A percentile compares a stretch with the other conserved stretches of the same genome.
These are phyloP conservation scores for Neurospora tetrasperma DNA, from an alignment of 495 filamentous ascomycete genomes.

Conservation along the genomic window DNA sequence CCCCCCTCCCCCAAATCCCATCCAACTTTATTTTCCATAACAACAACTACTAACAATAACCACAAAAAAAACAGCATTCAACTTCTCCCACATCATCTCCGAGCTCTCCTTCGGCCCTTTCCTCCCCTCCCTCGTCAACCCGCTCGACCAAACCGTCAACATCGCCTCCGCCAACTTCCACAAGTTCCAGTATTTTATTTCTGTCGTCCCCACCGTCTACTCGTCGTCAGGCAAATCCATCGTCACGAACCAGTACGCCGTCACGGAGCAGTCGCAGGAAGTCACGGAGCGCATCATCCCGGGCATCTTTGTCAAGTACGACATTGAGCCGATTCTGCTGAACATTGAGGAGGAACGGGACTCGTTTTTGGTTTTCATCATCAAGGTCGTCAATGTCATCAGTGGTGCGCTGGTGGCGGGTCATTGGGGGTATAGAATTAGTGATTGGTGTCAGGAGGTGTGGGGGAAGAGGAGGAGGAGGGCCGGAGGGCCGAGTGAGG, in stretches of 20 bases:
- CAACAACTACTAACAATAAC: not conserved
- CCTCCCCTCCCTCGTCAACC: conserved; percentile 88
- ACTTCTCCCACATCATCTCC: conserved; percentile 95
- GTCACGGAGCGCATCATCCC: conserved; percentile 65
- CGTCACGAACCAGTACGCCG: conserved; percentile 96
- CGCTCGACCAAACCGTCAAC: conserved; percentile 83
- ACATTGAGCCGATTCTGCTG: conserved; percentile 92
- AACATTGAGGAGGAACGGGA: conserved; percentile 74
- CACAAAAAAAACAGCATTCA: conserved; percentile 59
- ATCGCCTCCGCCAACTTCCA: conserved; percentile 65
- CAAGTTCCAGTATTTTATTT: conserved; percentile 98
- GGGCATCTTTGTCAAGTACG: conserved; percentile 97
- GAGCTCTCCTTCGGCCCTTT: conserved; percentile 95
- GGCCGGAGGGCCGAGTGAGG: conserved; percentile 40
- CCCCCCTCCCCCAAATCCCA: too few species aligned
- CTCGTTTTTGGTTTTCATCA: conserved; percentile 58
- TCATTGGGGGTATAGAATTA: conserved; percentile 49
- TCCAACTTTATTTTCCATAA: too few species aligned
- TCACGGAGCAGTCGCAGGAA: conserved; percentile 66
- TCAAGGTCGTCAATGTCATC: conserved; percentile 59
- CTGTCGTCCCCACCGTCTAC: conserved; percentile 93
- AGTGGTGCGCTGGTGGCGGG: conserved; percentile 51
- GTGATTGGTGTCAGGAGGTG: conserved; percentile 41
- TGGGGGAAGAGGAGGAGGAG: conserved; percentile 36
- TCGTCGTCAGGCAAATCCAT: conserved; percentile 54